Base-by-base conservation (phyloP, 164 flowering plant species). In the Pachysandra terminalis region DNA sequence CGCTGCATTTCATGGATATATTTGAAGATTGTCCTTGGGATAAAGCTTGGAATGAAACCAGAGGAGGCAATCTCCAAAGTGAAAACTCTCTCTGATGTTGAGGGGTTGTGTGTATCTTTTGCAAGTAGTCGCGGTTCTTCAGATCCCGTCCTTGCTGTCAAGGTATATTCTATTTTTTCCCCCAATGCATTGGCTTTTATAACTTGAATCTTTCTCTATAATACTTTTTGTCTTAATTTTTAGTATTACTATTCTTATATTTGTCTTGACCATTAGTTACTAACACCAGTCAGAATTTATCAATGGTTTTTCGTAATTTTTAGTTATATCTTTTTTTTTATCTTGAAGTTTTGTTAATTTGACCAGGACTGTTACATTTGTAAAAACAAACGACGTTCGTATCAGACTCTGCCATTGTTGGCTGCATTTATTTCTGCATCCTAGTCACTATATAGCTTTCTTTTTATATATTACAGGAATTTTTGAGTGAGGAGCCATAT, bases 41-140 rank as follows among this genome's bases (percentile, higher is more conserved):
- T 96, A 66, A 91, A 91, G 78, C 90, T 96, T 13, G 97, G 97
- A 23, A 87, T 89, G 98, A 77, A 84, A 63, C 89, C 90, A 35
- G 64, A 86, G 56, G 93, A 93, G 35, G 97, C 98, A 53, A 71
- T 89, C 54, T 74, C 91, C 48, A 80, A 82, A 28, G 91, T 87
- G 40, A 90, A 90, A 78, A 91, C 98, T 52, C 90, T 96, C 52
- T 96, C 97, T 23, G 98, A 93, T 78, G 96, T 91, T 63, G 99
- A 96, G 77, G 92, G 90, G 32, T 66, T 90, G 60, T 96, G 98
- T 74, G 77, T 88, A 53, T 71, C 90, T 35, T 96, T 87, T 85
- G 97, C 97, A 13, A 63, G 78, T 22, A 70, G 35, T 59, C 86
- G 63, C 74, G 87, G 83, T 64, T 91, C 96, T 70, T 80, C 90